phyloP scores from a whole-genome alignment of 176 grass and related monocot species.

The Ananas comosus region DNA sequence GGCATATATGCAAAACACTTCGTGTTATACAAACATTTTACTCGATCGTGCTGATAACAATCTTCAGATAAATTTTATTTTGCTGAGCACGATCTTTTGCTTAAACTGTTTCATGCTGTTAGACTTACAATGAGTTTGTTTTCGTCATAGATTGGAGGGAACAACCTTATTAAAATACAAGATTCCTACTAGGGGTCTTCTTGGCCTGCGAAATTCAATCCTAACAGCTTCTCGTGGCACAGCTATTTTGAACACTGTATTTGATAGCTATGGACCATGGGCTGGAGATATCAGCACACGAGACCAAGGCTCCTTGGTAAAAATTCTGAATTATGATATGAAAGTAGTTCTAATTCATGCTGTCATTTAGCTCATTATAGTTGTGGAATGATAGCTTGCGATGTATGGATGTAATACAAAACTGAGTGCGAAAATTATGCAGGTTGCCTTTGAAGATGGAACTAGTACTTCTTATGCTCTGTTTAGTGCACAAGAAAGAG shows the following conservation, averaged over 20 bases:
- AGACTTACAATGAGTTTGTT: constrained; percentile 6
- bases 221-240: constrained; percentile 87
- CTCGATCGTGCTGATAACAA: too few species aligned
- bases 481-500: constrained; percentile 95
- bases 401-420: neutral
- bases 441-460: constrained; percentile 96
- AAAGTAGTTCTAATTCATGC: neutral
- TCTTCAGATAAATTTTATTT: too few species aligned
- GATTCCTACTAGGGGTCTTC: constrained; percentile 89
- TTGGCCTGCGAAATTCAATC: constrained; percentile 86
- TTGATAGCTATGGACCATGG: constrained; percentile 89
- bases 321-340: neutral
- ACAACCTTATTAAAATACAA: constrained; percentile 86
- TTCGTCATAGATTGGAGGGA: constrained; percentile 56
- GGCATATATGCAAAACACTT: too few species aligned
- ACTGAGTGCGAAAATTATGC: constrained; percentile 28
- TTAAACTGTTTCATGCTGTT: too few species aligned
- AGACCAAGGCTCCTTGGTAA: constrained; percentile 90
- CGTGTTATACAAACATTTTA: too few species aligned
- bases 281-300: constrained; percentile 65
- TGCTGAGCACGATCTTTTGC: too few species aligned
- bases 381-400: neutral
- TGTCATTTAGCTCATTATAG: neutral
- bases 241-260: constrained; percentile 76
- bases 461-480: constrained; percentile 80